A percentile compares a stretch with the other conserved stretches of the same genome.
Conservation (phyloP, 106 monocot species). For the Dendrobium huoshanense region DNA sequence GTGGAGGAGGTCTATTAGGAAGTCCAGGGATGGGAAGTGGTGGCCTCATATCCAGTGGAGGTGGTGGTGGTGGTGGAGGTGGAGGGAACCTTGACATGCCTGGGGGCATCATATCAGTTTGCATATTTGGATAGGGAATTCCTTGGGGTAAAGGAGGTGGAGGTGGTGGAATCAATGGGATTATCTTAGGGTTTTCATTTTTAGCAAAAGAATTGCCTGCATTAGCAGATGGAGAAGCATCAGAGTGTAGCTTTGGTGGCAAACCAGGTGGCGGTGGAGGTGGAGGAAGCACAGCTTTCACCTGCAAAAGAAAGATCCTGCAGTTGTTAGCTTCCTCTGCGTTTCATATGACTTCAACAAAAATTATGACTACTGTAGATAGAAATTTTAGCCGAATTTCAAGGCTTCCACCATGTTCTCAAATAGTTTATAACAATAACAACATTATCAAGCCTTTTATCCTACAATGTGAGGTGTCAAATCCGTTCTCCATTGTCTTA, state of each 20-base stretch:
- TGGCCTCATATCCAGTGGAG: constrained; percentile 50
- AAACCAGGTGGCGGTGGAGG: constrained; percentile 83
- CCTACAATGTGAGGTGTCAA: too few species aligned
- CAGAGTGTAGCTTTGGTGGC: constrained; percentile 31
- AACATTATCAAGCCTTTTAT: too few species aligned
- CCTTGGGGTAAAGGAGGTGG: constrained; percentile 35
- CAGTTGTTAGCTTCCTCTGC: neutral
- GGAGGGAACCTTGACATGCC: constrained; percentile 45
- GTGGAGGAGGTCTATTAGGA: constrained; percentile 41
- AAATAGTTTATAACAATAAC: too few species aligned
- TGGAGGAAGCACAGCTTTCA: constrained; percentile 33
- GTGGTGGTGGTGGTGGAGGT: constrained; percentile 52
- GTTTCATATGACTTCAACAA: too few species aligned
- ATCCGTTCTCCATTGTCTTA: too few species aligned
- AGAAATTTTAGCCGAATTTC: too few species aligned
- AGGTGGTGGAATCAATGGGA: constrained; percentile 42
- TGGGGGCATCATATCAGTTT: constrained; percentile 61
- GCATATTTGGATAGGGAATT: constrained; percentile 34
- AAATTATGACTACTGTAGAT: too few species aligned
- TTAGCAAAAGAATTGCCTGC: neutral
- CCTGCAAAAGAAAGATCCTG: constrained; percentile 30
- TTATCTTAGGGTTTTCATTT: constrained; percentile 25
- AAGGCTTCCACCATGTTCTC: too few species aligned
- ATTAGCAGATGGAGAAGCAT: constrained; percentile 14
- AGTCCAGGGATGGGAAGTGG: constrained; percentile 32